A percentile compares a stretch with the other conserved stretches of the same genome.
These are phyloP conservation scores for Ceratocystis alfenasii DNA, from an alignment of 2,329 filamentous ascomycete species.

Conservation along the genomic window DNA sequence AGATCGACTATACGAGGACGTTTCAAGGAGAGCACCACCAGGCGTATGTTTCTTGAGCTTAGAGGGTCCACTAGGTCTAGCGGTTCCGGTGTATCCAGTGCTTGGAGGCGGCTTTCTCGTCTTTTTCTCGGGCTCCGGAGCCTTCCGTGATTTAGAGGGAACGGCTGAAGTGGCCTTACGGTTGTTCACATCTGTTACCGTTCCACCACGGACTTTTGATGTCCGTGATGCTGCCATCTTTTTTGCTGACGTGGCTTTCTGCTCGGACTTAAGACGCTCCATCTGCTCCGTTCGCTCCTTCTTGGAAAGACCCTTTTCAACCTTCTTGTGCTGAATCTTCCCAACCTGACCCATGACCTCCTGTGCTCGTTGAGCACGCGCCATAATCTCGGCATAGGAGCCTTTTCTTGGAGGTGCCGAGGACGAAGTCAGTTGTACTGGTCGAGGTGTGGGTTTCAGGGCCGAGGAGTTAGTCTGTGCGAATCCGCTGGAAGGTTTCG, in stretches of 20 bases:
- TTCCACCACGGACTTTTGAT: not conserved
- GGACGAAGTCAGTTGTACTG: not conserved
- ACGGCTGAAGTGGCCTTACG: conserved; percentile 5
- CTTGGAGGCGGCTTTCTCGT: conserved; percentile 52
- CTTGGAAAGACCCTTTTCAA: conserved; percentile 48
- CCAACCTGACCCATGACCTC: conserved; percentile 49
- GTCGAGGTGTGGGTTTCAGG: not conserved
- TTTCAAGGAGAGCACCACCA: conserved; percentile 34
- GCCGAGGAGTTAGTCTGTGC: not conserved
- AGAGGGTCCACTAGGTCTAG: conserved; percentile 42
- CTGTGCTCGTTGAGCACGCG: conserved; percentile 56
- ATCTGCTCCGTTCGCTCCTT: conserved; percentile 40
- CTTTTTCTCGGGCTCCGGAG: conserved; percentile 40
- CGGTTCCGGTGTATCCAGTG: conserved; percentile 54
- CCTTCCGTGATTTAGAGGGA: conserved; percentile 20
- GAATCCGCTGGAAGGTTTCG: conserved; percentile 3
- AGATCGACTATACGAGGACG: conserved; percentile 25
- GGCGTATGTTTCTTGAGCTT: conserved; percentile 28
- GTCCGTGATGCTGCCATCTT: conserved; percentile 5
- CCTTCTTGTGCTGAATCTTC: conserved; percentile 62
- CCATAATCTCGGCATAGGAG: conserved; percentile 63
- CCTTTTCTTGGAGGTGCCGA: conserved; percentile 51
- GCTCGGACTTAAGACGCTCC: conserved; percentile 17
- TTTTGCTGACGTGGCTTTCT: not conserved
- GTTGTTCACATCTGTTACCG: not conserved